Base-by-base conservation (phyloP, 805 yeast genomes). In the Pichia ethanolica region DNA sequence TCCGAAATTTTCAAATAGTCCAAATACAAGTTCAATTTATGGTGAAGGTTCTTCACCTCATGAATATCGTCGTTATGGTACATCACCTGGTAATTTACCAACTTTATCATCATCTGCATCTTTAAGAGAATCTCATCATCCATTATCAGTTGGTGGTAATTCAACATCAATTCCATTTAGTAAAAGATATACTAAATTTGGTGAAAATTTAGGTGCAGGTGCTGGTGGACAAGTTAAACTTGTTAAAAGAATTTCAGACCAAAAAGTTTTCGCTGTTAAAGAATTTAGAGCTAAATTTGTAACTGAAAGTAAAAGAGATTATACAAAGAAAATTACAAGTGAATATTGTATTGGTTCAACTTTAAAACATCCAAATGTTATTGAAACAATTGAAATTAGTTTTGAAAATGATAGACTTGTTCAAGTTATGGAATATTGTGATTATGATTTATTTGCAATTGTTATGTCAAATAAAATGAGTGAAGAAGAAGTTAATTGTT, bases 401-500 rank as follows among this genome's bases (percentile, higher is more conserved):
- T 89, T 88, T 66, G 97, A 90, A 60, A 81, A 84, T 56, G 93
- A 87, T 54, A 74, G 91, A 49, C 84, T 89, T 51, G 80, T 85
- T 58, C 97, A 90, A 68, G 90, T 90, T 43, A 86, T 90, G 95
- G 97, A 90, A 62, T 90, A 88, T 66, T 89, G 96, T 65, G 96
- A 90, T 57, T 89, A 78, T 63, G 97, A 90, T 64, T 72, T 90
- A 56, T 90, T 90, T 67, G 97, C 97, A 10, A 86, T 90, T 50
- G 97, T 90, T 34, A 89, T 90, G 96, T 82, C 90, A 46, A 88
- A 89, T 58, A 85, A 86, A 59, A 90, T 90, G 97, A 67, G 83
- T 1, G 69, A 74, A 45, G 80, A 75, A 42, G 97, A 90, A 66
- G 77, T 88, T 36, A 82, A 82, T 64, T 90, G 97, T 67, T 90